Base-by-base conservation (phyloP, 73 alveolate species). In the Stentor roeselii region DNA sequence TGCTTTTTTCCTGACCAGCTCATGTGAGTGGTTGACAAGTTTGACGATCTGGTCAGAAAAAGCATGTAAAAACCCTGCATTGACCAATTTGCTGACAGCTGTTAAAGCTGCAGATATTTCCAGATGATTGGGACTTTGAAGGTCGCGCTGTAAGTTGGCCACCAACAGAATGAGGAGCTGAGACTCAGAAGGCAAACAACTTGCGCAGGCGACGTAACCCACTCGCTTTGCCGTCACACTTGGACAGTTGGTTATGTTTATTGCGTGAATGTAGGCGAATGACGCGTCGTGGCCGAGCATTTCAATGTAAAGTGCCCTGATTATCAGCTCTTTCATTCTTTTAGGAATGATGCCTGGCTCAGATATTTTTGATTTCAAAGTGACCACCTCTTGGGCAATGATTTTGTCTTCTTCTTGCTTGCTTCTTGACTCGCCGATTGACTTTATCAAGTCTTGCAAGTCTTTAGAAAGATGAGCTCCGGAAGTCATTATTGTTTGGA, bases 211-310 rank as follows among this genome's bases (percentile, higher is more conserved):
- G 38, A 87, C 76, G 78, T 87, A 87, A 32, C 93, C 93, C 58
- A 87, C 86, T 59, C 93, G 61, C 80, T 87, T 87, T n/a, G n/a
- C n/a, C n/a, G n/a, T n/a, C n/a, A n/a, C n/a, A n/a, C n/a, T n/a
- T n/a, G n/a, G n/a, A n/a, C n/a, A n/a, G 88, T 98, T 96, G 30
- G 99, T 95, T 87, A 97, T 89, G 91, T 98, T 96, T 60, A 98
- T 98, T 31, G 99, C 99, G 82, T 94, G 95, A 59, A 98, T 95
- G 87, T 98, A 99, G 21, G 99, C 97, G 88, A 98, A 98, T 39
- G 99, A 88, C 4, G 99, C 99, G 80, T 98, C 99, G 78, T 98
- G 99, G 21, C 90, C 99, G 35, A 98, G 91, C 99, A 98, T 98
- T 87, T 98, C 99, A 21, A 98, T 96, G 87, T 98, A 98, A 34